Conservation (phyloP, 371 early-diverging fungal genomes). For the Haplosporangium sp. region DNA sequence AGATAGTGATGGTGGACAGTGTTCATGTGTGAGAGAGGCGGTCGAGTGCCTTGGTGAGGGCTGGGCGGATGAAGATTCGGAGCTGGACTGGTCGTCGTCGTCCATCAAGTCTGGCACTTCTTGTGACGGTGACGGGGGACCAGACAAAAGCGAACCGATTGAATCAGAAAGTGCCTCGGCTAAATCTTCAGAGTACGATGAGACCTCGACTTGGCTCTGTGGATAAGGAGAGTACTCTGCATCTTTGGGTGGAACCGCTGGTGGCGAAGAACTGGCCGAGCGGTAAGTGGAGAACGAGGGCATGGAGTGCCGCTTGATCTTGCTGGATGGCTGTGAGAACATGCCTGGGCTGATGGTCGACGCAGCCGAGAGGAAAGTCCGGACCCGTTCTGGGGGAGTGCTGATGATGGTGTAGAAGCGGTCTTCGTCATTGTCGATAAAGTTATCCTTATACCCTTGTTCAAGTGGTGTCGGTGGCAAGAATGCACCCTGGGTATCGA, state of each 20-base stretch:
- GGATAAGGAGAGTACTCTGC: slow-evolving; percentile 5
- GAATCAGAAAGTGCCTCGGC: slow-evolving; percentile 43
- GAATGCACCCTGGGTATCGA: slow-evolving; percentile 40
- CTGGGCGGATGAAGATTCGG: slow-evolving; percentile 27
- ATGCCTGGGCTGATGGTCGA: slow-evolving; percentile 45
- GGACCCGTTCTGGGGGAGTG: slow-evolving; percentile 39
- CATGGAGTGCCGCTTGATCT: slow-evolving; percentile 42
- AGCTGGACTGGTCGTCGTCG: slow-evolving; percentile 27
- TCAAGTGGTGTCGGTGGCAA: slow-evolving; percentile 34
- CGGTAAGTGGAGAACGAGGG: slow-evolving; percentile 12
- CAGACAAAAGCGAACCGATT: slow-evolving; percentile 27
- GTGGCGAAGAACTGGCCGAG: slow-evolving; percentile 1
- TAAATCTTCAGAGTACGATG: slow-evolving; percentile 25
- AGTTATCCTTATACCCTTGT: slow-evolving; percentile 43
- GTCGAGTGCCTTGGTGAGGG: slow-evolving; percentile 46
- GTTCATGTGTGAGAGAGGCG: slow-evolving; percentile 16
- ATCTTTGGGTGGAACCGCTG: slow-evolving; percentile 32
- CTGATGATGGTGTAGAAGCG: slow-evolving; percentile 41
- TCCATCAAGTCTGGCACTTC: slow-evolving; percentile 42
- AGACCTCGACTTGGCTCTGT: slow-evolving; percentile 20
- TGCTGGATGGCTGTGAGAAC: slow-evolving; percentile 38
- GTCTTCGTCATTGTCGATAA: slow-evolving; percentile 42
- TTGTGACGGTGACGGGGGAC: slow-evolving; percentile 25
- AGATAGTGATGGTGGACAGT: background rate
- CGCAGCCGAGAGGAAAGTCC: slow-evolving; percentile 39